Percentiles rank a stretch among this genome's conserved stretches.
These are phyloP conservation scores for Pichia terricola DNA, from an alignment of 1,139 yeast genomes.

Conservation along the genomic window DNA sequence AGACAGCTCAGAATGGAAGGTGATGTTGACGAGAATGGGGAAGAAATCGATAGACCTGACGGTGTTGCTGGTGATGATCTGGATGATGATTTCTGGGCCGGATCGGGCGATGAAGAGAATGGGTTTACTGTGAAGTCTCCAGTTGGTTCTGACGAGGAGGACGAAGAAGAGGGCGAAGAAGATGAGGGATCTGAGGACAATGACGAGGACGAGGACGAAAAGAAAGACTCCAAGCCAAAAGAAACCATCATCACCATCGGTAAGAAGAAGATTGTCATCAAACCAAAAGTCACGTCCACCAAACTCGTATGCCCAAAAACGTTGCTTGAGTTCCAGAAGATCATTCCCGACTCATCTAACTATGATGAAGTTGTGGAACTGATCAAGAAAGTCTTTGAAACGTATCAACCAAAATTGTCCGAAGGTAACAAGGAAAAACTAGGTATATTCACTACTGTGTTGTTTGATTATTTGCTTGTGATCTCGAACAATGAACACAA, in stretches of 20 bases:
- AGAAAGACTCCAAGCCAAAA: conserved; percentile 9
- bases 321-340: conserved; percentile 39
- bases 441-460: conserved; percentile 51
- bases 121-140: conserved; percentile 24
- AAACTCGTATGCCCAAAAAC: conserved; percentile 46
- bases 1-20: conserved; percentile 85
- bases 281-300: conserved; percentile 9
- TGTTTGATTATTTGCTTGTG: conserved; percentile 54
- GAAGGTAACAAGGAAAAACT: conserved; percentile 75
- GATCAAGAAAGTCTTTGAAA: conserved; percentile 46
- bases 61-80: conserved; percentile 58
- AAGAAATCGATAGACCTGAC: conserved; percentile 29
- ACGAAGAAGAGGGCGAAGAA: conserved; percentile 19
- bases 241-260: conserved; percentile 24
- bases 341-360: conserved; percentile 22
- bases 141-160: conserved; percentile 5
- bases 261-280: conserved; percentile 20
- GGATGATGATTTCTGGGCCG: conserved; percentile 50
- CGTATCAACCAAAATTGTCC: conserved; percentile 68
- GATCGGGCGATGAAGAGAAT: conserved; percentile 39
- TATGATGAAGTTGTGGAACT: conserved; percentile 37
- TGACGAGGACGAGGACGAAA: conserved; percentile 18
- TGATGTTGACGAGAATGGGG: conserved; percentile 30
- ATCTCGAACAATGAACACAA: conserved; percentile 22
- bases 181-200: conserved; percentile 18